phyloP scores from a whole-genome alignment of 148 eudicot genomes.

The Rhododendron vialii region DNA sequence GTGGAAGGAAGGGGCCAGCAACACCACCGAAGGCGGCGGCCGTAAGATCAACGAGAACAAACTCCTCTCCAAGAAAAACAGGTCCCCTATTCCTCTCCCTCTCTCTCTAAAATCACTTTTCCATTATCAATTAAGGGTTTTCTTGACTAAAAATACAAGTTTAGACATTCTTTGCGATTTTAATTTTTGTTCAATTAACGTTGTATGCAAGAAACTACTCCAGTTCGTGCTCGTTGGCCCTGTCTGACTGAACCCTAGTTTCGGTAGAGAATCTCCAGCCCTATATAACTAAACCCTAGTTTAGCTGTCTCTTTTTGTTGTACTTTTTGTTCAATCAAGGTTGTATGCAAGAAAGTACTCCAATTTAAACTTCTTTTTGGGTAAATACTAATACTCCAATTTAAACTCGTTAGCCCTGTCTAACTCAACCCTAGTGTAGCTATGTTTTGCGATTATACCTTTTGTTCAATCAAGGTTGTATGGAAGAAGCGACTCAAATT shows the following conservation, averaged over 20 bases:
- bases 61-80: slow-evolving; percentile 82
- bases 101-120: not conserved
- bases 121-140: not conserved
- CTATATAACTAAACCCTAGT: not conserved
- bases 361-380: not conserved
- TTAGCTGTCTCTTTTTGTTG: not conserved
- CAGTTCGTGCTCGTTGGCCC: not conserved
- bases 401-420: not conserved
- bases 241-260: not conserved
- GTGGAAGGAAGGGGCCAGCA: slow-evolving; percentile 97
- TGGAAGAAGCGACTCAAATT: no score
- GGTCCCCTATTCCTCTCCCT: slow-evolving; percentile 27
- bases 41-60: slow-evolving; percentile 96
- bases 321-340: not conserved
- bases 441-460: no score
- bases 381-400: not conserved
- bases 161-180: not conserved
- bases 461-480: no score
- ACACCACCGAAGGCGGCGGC: slow-evolving; percentile 92
- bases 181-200: not conserved
- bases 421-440: not conserved
- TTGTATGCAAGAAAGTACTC: not conserved
- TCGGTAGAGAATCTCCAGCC: not conserved
- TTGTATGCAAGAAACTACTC: not conserved
- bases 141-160: not conserved